These are phyloP conservation scores for Eucalyptus virginea DNA, from an alignment of 345 rosid genomes.

Conservation along the genomic window DNA sequence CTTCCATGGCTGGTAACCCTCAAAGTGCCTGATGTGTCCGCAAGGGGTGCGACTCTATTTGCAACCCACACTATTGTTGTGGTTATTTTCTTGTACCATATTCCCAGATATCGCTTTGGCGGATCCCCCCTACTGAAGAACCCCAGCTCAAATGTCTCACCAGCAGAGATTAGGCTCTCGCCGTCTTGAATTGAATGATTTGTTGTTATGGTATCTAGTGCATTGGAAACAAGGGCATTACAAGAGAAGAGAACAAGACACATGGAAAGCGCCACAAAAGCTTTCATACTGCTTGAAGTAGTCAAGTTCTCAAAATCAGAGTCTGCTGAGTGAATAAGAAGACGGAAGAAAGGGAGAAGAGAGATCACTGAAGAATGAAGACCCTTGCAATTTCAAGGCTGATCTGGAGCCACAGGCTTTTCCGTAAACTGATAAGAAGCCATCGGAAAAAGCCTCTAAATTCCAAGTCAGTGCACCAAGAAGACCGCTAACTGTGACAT, in stretches of 20 bases:
- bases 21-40: neutral
- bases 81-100: slow-evolving; percentile 2
- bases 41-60: neutral
- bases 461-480: neutral
- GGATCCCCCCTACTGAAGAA: neutral
- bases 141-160: slow-evolving; percentile 7
- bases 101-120: neutral
- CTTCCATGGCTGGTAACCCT: neutral
- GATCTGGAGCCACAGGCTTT: too few species aligned
- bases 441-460: neutral
- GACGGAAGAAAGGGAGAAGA: neutral
- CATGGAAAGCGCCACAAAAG: neutral
- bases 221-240: neutral
- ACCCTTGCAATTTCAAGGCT: neutral
- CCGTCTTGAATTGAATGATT: neutral
- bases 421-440: neutral
- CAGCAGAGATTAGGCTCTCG: neutral
- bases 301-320: neutral
- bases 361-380: neutral
- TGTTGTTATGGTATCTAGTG: neutral
- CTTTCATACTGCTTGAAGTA: neutral
- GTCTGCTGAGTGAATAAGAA: neutral
- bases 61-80: slow-evolving; percentile 3
- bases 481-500: rapidly evolving
- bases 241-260: neutral